Evolutionary conservation across 2,329 filamentous ascomycete genomes (phyloP).

Genomic region (Fusarium tanahbumbuense): DNA sequence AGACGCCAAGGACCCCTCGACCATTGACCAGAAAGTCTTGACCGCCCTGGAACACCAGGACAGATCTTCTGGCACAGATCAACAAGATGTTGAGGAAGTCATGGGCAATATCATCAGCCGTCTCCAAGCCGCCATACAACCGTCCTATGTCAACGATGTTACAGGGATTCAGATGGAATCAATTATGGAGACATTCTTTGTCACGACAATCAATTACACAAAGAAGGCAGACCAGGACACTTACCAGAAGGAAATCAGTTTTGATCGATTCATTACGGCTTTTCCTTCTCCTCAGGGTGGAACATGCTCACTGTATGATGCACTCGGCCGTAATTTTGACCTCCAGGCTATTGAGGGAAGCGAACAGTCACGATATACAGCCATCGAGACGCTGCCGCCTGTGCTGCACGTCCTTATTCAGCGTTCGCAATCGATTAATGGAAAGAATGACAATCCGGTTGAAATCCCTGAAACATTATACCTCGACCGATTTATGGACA

Average conservation of each 20-base stretch:
- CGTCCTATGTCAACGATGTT: conserved; percentile 69
- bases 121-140: conserved; percentile 86
- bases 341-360: conserved; percentile 78
- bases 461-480: conserved; percentile 84
- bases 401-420: conserved; percentile 92
- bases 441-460: conserved; percentile 82
- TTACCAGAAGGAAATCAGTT: conserved; percentile 60
- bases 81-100: conserved; percentile 97
- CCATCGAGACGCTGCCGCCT: conserved; percentile 81
- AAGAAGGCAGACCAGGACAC: conserved; percentile 61
- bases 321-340: conserved; percentile 87
- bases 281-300: conserved; percentile 64
- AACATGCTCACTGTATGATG: conserved; percentile 78
- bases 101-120: conserved; percentile 93
- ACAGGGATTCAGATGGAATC: conserved; percentile 83
- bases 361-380: conserved; percentile 71
- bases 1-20: conserved; percentile 49
- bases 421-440: conserved; percentile 77
- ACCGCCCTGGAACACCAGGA: conserved; percentile 60
- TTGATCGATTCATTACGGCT: conserved; percentile 72
- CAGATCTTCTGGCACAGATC: conserved; percentile 67
- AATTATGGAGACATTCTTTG: conserved; percentile 77
- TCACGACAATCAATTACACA: conserved; percentile 70
- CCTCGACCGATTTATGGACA: conserved; percentile 88
- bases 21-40: conserved; percentile 60